Evolutionary conservation across 2,329 filamentous ascomycete genomes (phyloP).

Genomic region (Claviceps maximensis): DNA sequence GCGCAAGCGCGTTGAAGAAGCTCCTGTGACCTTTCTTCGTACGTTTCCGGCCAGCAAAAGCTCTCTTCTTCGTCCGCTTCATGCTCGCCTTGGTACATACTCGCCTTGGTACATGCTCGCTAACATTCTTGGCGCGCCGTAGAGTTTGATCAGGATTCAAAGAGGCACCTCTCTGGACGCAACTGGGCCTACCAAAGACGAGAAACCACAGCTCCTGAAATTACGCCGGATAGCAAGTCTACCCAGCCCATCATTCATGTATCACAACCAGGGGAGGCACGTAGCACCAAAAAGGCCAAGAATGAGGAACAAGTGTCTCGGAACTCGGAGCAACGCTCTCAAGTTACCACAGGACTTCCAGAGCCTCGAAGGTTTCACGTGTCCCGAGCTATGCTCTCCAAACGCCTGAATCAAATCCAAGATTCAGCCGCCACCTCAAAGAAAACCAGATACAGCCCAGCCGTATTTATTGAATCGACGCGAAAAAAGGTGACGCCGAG

Average conservation of each 20-base stretch:
- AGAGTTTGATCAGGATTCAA: conserved; percentile 40
- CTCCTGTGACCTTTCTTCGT: conserved; percentile 44
- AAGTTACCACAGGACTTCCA: conserved; percentile 2
- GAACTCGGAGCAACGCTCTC: neutral
- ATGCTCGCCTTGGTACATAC: neutral
- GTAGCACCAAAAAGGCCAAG: conserved; percentile 6
- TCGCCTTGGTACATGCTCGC: conserved; percentile 6
- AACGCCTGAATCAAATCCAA: conserved; percentile 11
- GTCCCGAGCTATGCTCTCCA: conserved; percentile 31
- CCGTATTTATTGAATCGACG: conserved; percentile 43
- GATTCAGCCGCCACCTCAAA: conserved; percentile 24
- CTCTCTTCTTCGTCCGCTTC: conserved; percentile 2
- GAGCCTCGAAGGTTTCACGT: conserved; percentile 43
- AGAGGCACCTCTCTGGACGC: conserved; percentile 37
- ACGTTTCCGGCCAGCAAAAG: conserved; percentile 12
- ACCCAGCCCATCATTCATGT: conserved; percentile 33
- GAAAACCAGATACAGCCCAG: conserved; percentile 27
- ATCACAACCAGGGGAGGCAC: conserved; percentile 25
- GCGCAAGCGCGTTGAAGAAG: conserved; percentile 43
- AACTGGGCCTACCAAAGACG: conserved; percentile 45
- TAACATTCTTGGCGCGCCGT: neutral
- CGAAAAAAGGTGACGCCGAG: conserved; percentile 22
- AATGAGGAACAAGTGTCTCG: conserved; percentile 2
- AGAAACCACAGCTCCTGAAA: conserved; percentile 18
- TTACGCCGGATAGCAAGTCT: neutral